Conservation (phyloP, 2,329 filamentous ascomycete species). For the Alternaria gaisen region DNA sequence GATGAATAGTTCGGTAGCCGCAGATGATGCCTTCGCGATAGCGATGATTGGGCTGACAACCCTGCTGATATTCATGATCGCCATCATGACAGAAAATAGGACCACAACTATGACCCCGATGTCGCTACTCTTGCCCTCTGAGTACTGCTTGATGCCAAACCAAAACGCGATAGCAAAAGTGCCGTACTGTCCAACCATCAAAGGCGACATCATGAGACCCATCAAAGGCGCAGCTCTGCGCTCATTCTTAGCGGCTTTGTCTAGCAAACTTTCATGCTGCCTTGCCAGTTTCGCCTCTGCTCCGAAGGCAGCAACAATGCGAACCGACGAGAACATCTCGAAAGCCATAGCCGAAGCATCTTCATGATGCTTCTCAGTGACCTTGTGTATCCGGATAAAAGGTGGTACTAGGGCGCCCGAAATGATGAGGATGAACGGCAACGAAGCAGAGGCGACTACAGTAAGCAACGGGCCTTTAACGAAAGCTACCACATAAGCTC, state of each 20-base stretch:
- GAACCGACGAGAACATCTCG: constrained; percentile 51
- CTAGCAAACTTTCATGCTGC: constrained; percentile 39
- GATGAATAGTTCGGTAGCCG: constrained; percentile 47
- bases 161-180: constrained; percentile 52
- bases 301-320: constrained; percentile 50
- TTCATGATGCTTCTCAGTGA: constrained; percentile 41
- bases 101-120: constrained; percentile 50
- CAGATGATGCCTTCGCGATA: constrained; percentile 47
- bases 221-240: constrained; percentile 42
- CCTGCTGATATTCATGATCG: constrained; percentile 45
- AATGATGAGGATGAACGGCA: constrained; percentile 51
- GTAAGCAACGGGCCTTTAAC: constrained; percentile 62
- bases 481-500: constrained; percentile 59
- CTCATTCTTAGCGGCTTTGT: constrained; percentile 40
- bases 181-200: constrained; percentile 48
- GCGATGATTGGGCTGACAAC: constrained; percentile 44
- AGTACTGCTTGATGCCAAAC: constrained; percentile 50
- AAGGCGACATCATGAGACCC: constrained; percentile 46
- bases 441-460: constrained; percentile 58
- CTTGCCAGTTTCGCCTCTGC: constrained; percentile 47
- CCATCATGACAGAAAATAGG: constrained; percentile 52
- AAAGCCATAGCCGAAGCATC: constrained; percentile 49
- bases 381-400: constrained; percentile 45
- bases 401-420: constrained; percentile 44
- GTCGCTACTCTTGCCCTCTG: constrained; percentile 38